Base-by-base conservation (phyloP, 164 flowering plant genomes). In the Warburgia ugandensis region DNA sequence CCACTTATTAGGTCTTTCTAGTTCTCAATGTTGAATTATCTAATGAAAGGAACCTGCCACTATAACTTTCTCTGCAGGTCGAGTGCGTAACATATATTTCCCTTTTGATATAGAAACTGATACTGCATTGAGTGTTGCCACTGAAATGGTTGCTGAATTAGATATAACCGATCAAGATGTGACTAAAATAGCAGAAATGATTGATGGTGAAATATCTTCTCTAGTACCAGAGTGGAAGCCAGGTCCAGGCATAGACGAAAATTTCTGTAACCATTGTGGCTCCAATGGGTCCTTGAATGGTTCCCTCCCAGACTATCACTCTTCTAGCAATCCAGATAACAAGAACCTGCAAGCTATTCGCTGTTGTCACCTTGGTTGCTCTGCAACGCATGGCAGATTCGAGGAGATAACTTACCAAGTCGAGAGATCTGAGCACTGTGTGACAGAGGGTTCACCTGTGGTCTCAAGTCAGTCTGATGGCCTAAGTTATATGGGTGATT, bases 81-180 rank as follows among this genome's bases (percentile, higher is more conserved):
- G 73, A 2, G 56, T 87, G 13, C 67, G 95, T 6, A 88, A 88
- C 61, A 92, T 92, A 50, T 76, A 88, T 68, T 92, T 92, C 64
- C 87, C 89, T 4, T 92, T 92, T 50, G 86, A 92, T 49, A 61
- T 76, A 14, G 86, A 77, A 67, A 70, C 37, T n/a, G 99, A 92
- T 65, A 92, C 97, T 1, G 94, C 97, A 45, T 45, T 77, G 43
- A 77, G 71, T 52, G 97, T 92, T 44, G 95, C 97, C 0, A 69
- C 73, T 10, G 99, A 92, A 72, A 92, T 92, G 99, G 82, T 92
- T 29, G 61, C 71, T 0, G 97, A 90, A 52, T 72, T 88, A 25
- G 96, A 86, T 54, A 73, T 92, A 4, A 80, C 73, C 8, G 94
- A 88, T 47, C 95, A 92, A 71, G 95, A 88, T 50, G 97, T 80